Percentiles rank a stretch among this genome's conserved stretches.
phyloP scores from a whole-genome alignment of 2,329 filamentous ascomycete species.

The Lecanoromycetidae sp. region DNA sequence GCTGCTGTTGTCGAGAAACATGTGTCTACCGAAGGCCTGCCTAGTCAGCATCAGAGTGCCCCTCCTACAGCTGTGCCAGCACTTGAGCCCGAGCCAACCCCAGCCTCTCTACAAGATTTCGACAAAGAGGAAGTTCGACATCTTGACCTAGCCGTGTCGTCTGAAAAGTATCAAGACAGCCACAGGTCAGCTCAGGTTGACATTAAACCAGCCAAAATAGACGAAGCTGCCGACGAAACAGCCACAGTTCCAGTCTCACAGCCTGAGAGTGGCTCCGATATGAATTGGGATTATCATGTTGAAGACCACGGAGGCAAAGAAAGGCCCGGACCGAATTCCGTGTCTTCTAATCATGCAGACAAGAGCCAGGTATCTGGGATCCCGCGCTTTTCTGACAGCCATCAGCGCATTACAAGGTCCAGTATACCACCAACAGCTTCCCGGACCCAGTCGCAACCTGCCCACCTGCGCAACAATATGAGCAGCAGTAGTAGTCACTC shows the following conservation, averaged over 20 bases:
- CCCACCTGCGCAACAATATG: slow-evolving; percentile 26
- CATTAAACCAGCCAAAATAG: not conserved
- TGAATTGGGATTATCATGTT: not conserved
- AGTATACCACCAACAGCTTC: slow-evolving; percentile 36
- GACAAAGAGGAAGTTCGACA: slow-evolving; percentile 44
- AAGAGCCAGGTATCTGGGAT: slow-evolving; percentile 28
- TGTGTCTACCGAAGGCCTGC: slow-evolving; percentile 16
- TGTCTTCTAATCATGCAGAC: slow-evolving; percentile 9
- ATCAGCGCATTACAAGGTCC: slow-evolving; percentile 27
- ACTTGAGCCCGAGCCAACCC: slow-evolving; percentile 21
- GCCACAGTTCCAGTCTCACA: not conserved
- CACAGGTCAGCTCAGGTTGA: not conserved
- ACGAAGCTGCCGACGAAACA: not conserved
- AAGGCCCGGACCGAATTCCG: not conserved
- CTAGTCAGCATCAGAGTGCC: slow-evolving; percentile 9
- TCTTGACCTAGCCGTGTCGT: slow-evolving; percentile 45
- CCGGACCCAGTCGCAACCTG: slow-evolving; percentile 41
- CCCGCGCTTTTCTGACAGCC: slow-evolving; percentile 28
- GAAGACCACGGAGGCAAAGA: not conserved
- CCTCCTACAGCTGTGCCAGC: slow-evolving; percentile 5
- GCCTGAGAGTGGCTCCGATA: not conserved
- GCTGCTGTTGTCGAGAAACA: slow-evolving; percentile 56
- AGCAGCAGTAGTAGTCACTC: slow-evolving; percentile 17
- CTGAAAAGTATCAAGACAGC: slow-evolving; percentile 1
- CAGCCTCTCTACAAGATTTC: slow-evolving; percentile 22